Percentiles rank a stretch among this genome's conserved stretches.
These are phyloP conservation scores for Taphrina wiesneri DNA, from an alignment of 1,139 yeast genomes.

Conservation along the genomic window DNA sequence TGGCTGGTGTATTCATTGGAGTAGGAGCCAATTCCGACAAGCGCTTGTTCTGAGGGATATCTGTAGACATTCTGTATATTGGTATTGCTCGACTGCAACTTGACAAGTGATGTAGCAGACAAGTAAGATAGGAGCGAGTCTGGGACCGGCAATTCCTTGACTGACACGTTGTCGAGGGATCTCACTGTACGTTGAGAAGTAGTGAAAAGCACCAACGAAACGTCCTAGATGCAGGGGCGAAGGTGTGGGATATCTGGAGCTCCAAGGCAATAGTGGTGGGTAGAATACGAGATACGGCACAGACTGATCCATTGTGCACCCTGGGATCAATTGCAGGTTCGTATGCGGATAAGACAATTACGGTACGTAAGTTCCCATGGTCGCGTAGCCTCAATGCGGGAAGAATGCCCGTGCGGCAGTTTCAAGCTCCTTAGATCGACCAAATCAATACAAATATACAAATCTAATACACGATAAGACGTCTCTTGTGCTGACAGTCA, in stretches of 20 bases:
- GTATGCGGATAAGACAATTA: not conserved
- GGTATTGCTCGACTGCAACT: not conserved
- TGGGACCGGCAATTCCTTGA: not conserved
- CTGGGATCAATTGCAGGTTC: too few relatives aligned
- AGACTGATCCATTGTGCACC: too few relatives aligned
- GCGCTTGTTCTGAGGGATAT: conserved; percentile 55
- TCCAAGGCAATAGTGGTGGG: not conserved
- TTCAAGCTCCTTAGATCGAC: not conserved
- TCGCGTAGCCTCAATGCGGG: not conserved
- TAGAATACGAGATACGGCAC: not conserved
- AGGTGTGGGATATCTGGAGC: not conserved
- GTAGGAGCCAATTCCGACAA: conserved; percentile 91
- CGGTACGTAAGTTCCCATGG: not conserved
- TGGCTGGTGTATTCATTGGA: conserved; percentile 97
- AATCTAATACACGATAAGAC: not conserved
- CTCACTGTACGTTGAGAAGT: not conserved
- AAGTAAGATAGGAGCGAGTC: not conserved
- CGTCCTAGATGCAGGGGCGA: not conserved
- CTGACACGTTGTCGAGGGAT: not conserved
- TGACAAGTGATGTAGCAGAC: not conserved
- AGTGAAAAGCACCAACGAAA: conserved; percentile 4
- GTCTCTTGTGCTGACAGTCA: too few relatives aligned
- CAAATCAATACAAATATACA: not conserved
- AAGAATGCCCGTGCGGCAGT: not conserved
- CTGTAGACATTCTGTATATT: not conserved